Evolutionary conservation across 805 yeast genomes (phyloP).

Genomic region (Metschnikowia shivogae): DNA sequence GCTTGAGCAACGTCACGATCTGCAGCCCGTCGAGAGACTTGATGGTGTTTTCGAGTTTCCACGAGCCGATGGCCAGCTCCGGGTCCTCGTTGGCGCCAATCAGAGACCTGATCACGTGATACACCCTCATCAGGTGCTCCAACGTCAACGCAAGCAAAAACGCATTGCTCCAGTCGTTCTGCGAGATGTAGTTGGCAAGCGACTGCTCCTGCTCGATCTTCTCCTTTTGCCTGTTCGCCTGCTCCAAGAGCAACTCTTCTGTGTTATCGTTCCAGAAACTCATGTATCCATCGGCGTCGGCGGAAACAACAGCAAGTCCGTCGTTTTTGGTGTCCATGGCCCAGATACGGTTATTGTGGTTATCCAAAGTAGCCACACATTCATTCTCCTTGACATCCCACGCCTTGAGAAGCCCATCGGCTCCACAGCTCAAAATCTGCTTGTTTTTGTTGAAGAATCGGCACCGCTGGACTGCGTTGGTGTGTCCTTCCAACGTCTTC

Average conservation of each 20-base stretch:
- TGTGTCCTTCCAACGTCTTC: conserved; percentile 89
- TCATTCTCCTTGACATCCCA: conserved; percentile 78
- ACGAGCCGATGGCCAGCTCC: conserved; percentile 51
- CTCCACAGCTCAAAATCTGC: conserved; percentile 77
- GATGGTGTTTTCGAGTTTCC: conserved; percentile 61
- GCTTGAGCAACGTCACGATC: conserved; percentile 56
- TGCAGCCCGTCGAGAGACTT: conserved; percentile 55
- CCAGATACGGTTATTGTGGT: conserved; percentile 94
- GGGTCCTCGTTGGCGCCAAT: conserved; percentile 48
- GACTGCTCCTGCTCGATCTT: conserved; percentile 86
- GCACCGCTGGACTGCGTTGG: conserved; percentile 86
- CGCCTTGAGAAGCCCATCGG: conserved; percentile 88
- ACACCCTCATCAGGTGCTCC: conserved; percentile 86
- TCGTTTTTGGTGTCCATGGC: conserved; percentile 65
- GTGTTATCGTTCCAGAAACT: conserved; percentile 88
- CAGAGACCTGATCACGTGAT: conserved; percentile 66
- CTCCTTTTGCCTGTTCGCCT: conserved; percentile 49
- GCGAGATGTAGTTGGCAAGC: conserved; percentile 65
- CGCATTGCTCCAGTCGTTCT: conserved; percentile 84
- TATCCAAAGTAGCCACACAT: conserved; percentile 76
- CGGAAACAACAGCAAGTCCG: conserved; percentile 70
- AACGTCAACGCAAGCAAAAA: conserved; percentile 78
- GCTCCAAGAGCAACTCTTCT: conserved; percentile 53
- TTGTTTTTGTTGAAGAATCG: conserved; percentile 61
- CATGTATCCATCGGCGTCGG: conserved; percentile 93